Percentiles rank a stretch among this genome's conserved stretches.
These are phyloP conservation scores for Cercospora sojina DNA, from an alignment of 2,329 filamentous ascomycete species.

Conservation along the genomic window DNA sequence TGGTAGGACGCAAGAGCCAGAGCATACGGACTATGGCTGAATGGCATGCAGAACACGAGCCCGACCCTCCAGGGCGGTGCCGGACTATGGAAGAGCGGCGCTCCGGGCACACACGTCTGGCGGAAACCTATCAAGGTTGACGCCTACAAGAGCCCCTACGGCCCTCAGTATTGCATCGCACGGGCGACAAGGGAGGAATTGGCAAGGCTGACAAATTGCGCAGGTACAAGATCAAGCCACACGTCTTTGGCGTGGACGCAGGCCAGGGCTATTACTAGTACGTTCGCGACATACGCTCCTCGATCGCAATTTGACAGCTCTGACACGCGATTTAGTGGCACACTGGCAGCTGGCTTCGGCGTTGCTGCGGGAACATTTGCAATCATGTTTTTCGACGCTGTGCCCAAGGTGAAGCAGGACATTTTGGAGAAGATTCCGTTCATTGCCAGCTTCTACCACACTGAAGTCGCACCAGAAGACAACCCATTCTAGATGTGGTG, in stretches of 20 bases:
- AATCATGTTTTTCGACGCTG: conserved; percentile 64
- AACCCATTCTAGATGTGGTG: conserved; percentile 53
- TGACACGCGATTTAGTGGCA: conserved; percentile 40
- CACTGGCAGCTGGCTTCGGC: conserved; percentile 56
- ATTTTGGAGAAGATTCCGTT: conserved; percentile 58
- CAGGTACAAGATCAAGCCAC: conserved; percentile 52
- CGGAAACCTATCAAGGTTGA: conserved; percentile 43
- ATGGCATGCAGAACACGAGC: conserved; percentile 12
- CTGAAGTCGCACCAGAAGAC: conserved; percentile 62
- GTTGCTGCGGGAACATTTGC: conserved; percentile 58
- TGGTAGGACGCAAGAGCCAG: conserved; percentile 23
- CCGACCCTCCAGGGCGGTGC: conserved; percentile 20
- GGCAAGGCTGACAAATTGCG: conserved; percentile 10
- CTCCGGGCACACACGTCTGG: conserved; percentile 37
- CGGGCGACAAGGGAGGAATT: neutral
- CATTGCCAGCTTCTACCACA: conserved; percentile 57
- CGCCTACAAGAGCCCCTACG: conserved; percentile 58
- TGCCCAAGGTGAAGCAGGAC: conserved; percentile 44
- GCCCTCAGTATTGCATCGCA: conserved; percentile 52
- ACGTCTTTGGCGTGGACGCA: conserved; percentile 48
- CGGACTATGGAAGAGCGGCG: conserved; percentile 15
- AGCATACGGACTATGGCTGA: conserved; percentile 12
- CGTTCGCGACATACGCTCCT: neutral
- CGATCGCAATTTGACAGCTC: neutral
- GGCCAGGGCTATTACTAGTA: conserved; percentile 13